phyloP scores from a whole-genome alignment of 2,329 filamentous ascomycete species.

The Ophiostoma fasciatum region DNA sequence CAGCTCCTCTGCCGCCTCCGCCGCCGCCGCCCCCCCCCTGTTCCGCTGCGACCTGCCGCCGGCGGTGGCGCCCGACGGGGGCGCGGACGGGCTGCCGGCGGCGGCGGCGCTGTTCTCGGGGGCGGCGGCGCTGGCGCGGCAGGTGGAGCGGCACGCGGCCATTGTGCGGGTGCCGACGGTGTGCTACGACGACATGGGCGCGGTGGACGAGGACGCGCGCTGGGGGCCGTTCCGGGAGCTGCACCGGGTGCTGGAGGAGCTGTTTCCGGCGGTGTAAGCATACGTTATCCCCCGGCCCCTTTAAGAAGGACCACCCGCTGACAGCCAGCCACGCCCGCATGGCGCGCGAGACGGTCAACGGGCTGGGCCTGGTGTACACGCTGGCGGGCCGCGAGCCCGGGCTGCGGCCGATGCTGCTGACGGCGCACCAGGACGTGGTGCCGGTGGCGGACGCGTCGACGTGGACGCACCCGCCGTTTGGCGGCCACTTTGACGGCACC shows the following conservation, averaged over 20 bases:
- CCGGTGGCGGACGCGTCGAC: conserved; percentile 37
- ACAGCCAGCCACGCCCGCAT: conserved; percentile 14
- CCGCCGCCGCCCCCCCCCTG: not conserved
- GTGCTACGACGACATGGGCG: conserved; percentile 28
- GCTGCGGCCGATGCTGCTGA: conserved; percentile 41
- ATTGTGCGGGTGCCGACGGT: conserved; percentile 19
- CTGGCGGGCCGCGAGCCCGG: conserved; percentile 34
- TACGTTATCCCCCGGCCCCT: no score
- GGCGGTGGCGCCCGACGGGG: conserved; percentile 5
- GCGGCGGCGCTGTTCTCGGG: conserved; percentile 9
- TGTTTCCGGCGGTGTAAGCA: conserved; percentile 40
- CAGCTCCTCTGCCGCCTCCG: not conserved
- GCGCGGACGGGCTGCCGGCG: conserved; percentile 10
- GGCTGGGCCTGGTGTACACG: conserved; percentile 42
- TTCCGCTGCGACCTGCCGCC: conserved; percentile 12
- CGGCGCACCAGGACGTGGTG: conserved; percentile 52
- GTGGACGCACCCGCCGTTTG: conserved; percentile 47
- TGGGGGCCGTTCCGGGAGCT: conserved; percentile 45
- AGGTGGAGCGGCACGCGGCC: conserved; percentile 16
- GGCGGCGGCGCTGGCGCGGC: conserved; percentile 5
- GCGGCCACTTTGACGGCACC: conserved; percentile 40
- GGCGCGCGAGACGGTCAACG: conserved; percentile 40
- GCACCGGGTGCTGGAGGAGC: conserved; percentile 29
- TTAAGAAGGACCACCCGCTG: no score
- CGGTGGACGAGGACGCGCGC: conserved; percentile 37